These are phyloP conservation scores for Cerioporus squamosus DNA, from an alignment of 1,284 basidiomycete genomes.

Conservation along the genomic window DNA sequence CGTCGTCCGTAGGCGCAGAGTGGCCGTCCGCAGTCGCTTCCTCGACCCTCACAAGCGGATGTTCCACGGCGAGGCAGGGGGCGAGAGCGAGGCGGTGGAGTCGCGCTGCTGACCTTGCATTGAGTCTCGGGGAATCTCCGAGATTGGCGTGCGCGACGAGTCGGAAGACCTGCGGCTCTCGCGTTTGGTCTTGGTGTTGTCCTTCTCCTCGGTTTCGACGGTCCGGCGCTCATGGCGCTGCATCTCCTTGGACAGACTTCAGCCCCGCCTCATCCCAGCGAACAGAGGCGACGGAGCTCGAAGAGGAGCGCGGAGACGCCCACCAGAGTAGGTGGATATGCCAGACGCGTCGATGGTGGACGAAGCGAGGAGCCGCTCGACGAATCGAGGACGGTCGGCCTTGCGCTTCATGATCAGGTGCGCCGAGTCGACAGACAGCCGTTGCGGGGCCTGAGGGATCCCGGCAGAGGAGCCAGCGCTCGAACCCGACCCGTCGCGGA, in stretches of 20 bases:
- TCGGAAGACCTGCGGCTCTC: conserved; percentile 35
- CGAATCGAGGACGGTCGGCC: conserved; percentile 48
- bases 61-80: conserved; percentile 17
- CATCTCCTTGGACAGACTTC: conserved; percentile 54
- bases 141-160: conserved; percentile 33
- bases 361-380: conserved; percentile 60
- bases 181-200: conserved; percentile 21
- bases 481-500: conserved; percentile 46
- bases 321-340: conserved; percentile 38
- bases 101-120: conserved; percentile 16
- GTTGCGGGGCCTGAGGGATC: conserved; percentile 29
- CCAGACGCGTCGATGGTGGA: conserved; percentile 60
- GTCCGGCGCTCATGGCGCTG: conserved; percentile 49
- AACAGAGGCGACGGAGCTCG: conserved; percentile 53
- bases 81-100: conserved; percentile 16
- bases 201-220: conserved; percentile 18
- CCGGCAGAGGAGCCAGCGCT: conserved; percentile 37
- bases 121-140: conserved; percentile 38
- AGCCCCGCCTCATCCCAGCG: conserved; percentile 70
- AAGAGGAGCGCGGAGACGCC: conserved; percentile 46
- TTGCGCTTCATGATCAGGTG: conserved; percentile 31
- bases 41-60: conserved; percentile 52
- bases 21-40: conserved; percentile 58
- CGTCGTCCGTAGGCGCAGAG: conserved; percentile 33
- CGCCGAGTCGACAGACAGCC: conserved; percentile 53